These are phyloP conservation scores for Venturia asperata DNA, from an alignment of 2,329 filamentous ascomycete species.

Conservation along the genomic window DNA sequence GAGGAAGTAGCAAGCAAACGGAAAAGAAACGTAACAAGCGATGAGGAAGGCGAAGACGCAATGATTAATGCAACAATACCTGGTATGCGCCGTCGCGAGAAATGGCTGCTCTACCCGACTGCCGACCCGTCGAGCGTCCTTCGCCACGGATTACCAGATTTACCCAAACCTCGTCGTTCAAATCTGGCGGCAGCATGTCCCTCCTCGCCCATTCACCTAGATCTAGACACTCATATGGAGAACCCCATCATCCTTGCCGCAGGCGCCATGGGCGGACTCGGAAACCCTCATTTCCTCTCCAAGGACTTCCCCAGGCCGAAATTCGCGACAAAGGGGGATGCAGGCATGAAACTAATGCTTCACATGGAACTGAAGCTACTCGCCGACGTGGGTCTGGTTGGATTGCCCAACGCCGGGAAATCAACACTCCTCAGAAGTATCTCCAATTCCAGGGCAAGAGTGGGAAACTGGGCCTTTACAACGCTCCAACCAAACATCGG, in stretches of 20 bases:
- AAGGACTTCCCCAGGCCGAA: slow-evolving; percentile 68
- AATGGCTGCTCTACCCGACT: slow-evolving; percentile 77
- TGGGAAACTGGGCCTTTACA: slow-evolving; percentile 95
- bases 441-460: slow-evolving; percentile 78
- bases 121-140: slow-evolving; percentile 62
- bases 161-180: slow-evolving; percentile 50
- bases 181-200: slow-evolving; percentile 61
- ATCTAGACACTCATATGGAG: slow-evolving; percentile 62
- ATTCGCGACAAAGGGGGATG: slow-evolving; percentile 81
- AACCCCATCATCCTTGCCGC: slow-evolving; percentile 78
- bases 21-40: slow-evolving; percentile 28
- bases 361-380: slow-evolving; percentile 91
- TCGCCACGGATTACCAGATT: slow-evolving; percentile 49
- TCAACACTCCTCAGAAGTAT: slow-evolving; percentile 83
- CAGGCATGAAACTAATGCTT: slow-evolving; percentile 68
- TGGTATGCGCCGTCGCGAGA: slow-evolving; percentile 42
- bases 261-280: slow-evolving; percentile 81
- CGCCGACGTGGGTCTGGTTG: slow-evolving; percentile 89
- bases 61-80: neutral
- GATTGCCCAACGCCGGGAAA: slow-evolving; percentile 92
- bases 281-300: slow-evolving; percentile 87
- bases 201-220: slow-evolving; percentile 56
- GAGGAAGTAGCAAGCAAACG: slow-evolving; percentile 20
- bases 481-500: slow-evolving; percentile 93
- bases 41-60: slow-evolving; percentile 18